Evolutionary conservation across 2,329 filamentous ascomycete genomes (phyloP).

Genomic region (Xylariaceae sp.): DNA sequence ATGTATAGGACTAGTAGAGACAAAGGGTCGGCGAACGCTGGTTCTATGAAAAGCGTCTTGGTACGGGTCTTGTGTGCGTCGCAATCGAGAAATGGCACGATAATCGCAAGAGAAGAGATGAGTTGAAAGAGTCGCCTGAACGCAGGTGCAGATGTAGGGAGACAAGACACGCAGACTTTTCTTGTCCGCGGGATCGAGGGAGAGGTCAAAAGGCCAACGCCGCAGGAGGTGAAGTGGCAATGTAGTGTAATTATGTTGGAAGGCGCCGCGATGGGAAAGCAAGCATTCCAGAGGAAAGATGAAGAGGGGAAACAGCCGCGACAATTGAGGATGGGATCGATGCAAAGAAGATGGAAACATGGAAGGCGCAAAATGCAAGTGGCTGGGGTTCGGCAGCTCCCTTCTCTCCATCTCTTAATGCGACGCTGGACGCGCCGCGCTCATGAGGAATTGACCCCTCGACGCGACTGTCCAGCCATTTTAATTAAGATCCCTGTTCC

Average conservation of each 20-base stretch:
- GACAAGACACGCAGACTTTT: no score
- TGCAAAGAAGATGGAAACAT: conserved; percentile 12
- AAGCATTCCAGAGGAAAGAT: conserved; percentile 17
- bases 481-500: conserved; percentile 29
- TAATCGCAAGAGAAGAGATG: no score
- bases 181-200: background rate
- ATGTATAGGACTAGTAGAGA: background rate
- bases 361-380: conserved; percentile 22
- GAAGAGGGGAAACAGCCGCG: conserved; percentile 7
- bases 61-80: no score
- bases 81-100: no score
- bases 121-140: no score
- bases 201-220: background rate
- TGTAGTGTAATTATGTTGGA: background rate
- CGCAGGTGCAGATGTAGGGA: no score
- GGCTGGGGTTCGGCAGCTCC: conserved; percentile 18
- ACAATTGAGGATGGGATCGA: conserved; percentile 14
- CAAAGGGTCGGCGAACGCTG: background rate
- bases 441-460: background rate
- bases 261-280: background rate
- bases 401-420: background rate
- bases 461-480: conserved; percentile 25
- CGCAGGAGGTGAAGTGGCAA: no score
- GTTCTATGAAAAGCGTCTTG: background rate
- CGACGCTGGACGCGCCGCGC: conserved; percentile 1